Evolutionary conservation across 2,329 filamentous ascomycete species (phyloP).

Genomic region (Amauroascus verrucosus): DNA sequence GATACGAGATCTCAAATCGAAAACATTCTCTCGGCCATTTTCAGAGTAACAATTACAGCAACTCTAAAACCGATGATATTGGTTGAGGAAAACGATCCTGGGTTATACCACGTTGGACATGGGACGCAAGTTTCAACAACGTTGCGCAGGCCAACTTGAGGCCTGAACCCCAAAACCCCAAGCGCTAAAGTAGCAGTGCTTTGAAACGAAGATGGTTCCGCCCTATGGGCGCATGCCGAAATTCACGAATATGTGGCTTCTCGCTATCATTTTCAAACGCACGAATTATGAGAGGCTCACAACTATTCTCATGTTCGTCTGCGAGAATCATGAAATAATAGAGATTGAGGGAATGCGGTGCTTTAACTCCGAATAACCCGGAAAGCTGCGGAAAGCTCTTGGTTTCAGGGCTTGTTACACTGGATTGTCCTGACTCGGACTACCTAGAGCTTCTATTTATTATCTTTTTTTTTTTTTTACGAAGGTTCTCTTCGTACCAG

Average conservation of each 20-base stretch:
- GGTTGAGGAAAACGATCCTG: neutral
- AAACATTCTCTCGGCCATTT: neutral
- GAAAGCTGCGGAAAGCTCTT: neutral
- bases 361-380: neutral
- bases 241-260: neutral
- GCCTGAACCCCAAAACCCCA: neutral
- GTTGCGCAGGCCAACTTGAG: neutral
- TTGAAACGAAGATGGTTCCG: too few species aligned
- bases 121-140: neutral
- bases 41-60: neutral
- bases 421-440: neutral
- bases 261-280: neutral
- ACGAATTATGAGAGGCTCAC: neutral
- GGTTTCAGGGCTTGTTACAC: neutral
- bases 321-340: neutral
- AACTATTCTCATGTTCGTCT: too few species aligned
- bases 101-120: neutral
- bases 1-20: slow-evolving; percentile 2
- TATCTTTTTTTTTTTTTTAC: neutral
- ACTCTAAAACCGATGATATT: neutral
- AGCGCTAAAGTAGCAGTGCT: neutral
- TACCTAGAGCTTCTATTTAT: neutral
- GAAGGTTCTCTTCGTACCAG: neutral
- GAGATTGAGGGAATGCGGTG: neutral
- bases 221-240: too few species aligned